Evolutionary conservation across 2,329 filamentous ascomycete genomes (phyloP).

Genomic region (Ceratocystis ficicola): DNA sequence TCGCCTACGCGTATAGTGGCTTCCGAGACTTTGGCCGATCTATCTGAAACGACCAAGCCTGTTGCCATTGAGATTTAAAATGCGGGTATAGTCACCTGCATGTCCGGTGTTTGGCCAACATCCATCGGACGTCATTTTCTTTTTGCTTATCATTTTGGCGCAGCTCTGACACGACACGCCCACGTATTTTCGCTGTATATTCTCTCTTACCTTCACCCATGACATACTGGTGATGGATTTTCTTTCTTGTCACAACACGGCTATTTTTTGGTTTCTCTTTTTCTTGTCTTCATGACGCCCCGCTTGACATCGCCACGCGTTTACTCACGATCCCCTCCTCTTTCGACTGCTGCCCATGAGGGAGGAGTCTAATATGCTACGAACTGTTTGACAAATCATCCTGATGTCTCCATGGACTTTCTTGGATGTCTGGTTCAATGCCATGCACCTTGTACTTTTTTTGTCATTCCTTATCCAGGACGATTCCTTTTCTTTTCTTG

Average conservation of each 20-base stretch:
- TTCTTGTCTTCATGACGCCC: conserved; percentile 4
- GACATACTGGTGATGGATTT: not conserved
- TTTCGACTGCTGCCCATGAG: not conserved
- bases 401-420: not conserved
- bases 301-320: not conserved
- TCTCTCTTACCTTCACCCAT: not conserved
- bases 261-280: conserved; percentile 3
- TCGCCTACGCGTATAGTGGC: conserved; percentile 9
- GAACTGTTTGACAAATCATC: not conserved
- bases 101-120: not conserved
- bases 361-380: not conserved
- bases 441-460: conserved; percentile 6
- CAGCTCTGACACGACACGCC: not conserved
- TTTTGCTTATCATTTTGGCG: not conserved
- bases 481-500: conserved; percentile 11
- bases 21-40: not conserved
- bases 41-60: conserved; percentile 12
- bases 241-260: not conserved
- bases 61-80: conserved; percentile 16
- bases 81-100: not conserved
- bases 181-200: conserved; percentile 16
- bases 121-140: not conserved
- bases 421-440: not conserved
- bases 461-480: conserved; percentile 7
- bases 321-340: not conserved